A percentile compares a stretch with the other conserved stretches of the same genome.
phyloP scores from a whole-genome alignment of 2,329 filamentous ascomycete genomes.

The Phaeosphaeria sp. region DNA sequence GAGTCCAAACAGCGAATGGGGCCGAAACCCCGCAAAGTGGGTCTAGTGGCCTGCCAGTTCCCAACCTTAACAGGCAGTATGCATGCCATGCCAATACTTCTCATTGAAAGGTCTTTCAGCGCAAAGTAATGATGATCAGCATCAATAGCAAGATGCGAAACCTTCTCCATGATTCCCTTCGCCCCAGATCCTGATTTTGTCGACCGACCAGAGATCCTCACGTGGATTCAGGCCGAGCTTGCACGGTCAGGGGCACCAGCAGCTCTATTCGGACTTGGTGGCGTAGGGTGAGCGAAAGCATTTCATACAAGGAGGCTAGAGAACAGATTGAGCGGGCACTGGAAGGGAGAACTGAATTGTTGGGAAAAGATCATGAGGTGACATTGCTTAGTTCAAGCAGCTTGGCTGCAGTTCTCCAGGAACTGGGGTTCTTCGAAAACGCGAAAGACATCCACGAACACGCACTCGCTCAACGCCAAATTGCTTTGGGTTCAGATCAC shows the following conservation, averaged over 20 bases:
- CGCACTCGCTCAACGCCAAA: neutral
- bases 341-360: constrained; percentile 5
- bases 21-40: neutral
- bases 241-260: constrained; percentile 33
- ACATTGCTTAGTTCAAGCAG: neutral
- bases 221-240: constrained; percentile 39
- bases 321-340: constrained; percentile 12
- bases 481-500: neutral
- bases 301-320: constrained; percentile 5
- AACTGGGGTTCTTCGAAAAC: neutral
- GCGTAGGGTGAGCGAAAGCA: constrained; percentile 21
- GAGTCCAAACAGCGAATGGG: neutral
- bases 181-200: constrained; percentile 37
- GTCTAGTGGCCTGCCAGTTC: neutral
- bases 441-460: neutral
- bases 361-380: neutral
- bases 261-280: constrained; percentile 39
- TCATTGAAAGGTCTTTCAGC: too few species aligned
- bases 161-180: constrained; percentile 39
- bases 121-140: too few species aligned
- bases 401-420: neutral
- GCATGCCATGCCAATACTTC: too few species aligned
- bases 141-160: constrained; percentile 8
- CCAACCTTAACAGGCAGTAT: neutral
- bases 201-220: constrained; percentile 26